Evolutionary conservation across 2,329 filamentous ascomycete genomes (phyloP), one percentile per base, ranked within the genome.

Genomic region (Malbranchea cinnamomea): DNA sequence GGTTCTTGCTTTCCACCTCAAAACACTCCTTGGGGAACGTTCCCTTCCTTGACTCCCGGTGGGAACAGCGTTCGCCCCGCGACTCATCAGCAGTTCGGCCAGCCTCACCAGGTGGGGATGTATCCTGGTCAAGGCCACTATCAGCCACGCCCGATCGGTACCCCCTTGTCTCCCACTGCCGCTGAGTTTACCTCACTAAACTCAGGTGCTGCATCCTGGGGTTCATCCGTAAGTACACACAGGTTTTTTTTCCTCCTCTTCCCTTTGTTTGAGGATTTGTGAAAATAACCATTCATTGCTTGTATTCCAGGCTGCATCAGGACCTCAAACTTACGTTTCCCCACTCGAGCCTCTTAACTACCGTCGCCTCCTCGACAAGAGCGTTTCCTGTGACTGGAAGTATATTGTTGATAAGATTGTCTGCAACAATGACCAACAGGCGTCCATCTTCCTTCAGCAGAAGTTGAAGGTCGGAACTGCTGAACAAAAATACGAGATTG

Each of bases 361-460:
- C 49, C 84, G 89, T 37, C 84, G 85, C 33, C 69, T 98, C 22
- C 72, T 95, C 26, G 89, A 98, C 49, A 84, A 85, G 48, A 93
- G 87, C 50, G 83, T 92, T 56, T 92, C 81, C 48, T 95, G 87
- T 60, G 91, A 98, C 61, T 98, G 87, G 89, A 92, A 89, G 60
- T 94, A 93, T 53, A 94, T 98, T 44, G 89, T 98, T 32, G 87
- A 98, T 62, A 95, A 95, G 65, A 98, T 98, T 50, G 85, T 98
- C 42, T 91, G 83, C 70, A 94, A 85, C 62, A 95, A 98, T 54
- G 89, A 98, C 50, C 89, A 98, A 56, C 89, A 98, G 57, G 89
- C 91, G 6, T 98, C 89, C 2, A 95, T 98, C 47, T 98, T 98
- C 58, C 65, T 98, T 25, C 89, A 98, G 54, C 89, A 98, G 60